Evolutionary conservation across 495 filamentous ascomycete genomes (phyloP), one percentile per base, ranked within the genome.

Genomic region (Schizothecium vesticola): DNA sequence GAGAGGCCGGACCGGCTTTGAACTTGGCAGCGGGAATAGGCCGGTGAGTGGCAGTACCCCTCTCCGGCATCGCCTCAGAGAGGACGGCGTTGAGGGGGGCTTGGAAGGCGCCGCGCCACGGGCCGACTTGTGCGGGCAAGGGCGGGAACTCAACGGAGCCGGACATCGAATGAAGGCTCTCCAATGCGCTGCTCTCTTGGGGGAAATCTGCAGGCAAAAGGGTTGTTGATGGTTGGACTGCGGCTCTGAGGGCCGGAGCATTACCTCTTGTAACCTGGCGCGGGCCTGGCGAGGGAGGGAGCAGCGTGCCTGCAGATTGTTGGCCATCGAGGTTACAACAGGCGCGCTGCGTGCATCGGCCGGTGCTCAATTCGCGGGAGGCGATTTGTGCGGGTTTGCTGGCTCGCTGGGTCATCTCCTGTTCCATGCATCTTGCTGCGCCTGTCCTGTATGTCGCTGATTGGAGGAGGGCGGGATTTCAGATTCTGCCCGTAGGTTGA

Each of bases 321-420:
- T 60, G 56, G 29, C n/a, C 55, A 21, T 11, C 31, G 26, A 23
- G 51, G 64, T 65, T 31, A 58, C 64, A 65, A 36, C 64, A 65
- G 63, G 63, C 63, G 64, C 63, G 51, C 43, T 29, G 25, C 25
- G 51, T 31, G 63, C 12, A 16, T 29, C 23, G 26, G 55, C 56
- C 51, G 11, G 9, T 22, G 25, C 16, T 56, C 64, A 55, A 28
- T 16, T 23, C 21, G 23, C 24, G 29, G 31, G 31, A 24, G 61
- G 61, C 61, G 61, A 33, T 64, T 64, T 64, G 61, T 56, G 43
- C 43, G 29, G 61, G 31, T 61, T 61, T 61, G 60, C 19, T 21
- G 31, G 29, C 24, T 25, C 22, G 60, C 19, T 21, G 31, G 29
- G 43, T 25, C 22, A 57, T 57, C 65, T 66, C 65, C 57, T 60